These are phyloP conservation scores for Morella rubra DNA, from an alignment of 306 rosid genomes.

Conservation along the genomic window DNA sequence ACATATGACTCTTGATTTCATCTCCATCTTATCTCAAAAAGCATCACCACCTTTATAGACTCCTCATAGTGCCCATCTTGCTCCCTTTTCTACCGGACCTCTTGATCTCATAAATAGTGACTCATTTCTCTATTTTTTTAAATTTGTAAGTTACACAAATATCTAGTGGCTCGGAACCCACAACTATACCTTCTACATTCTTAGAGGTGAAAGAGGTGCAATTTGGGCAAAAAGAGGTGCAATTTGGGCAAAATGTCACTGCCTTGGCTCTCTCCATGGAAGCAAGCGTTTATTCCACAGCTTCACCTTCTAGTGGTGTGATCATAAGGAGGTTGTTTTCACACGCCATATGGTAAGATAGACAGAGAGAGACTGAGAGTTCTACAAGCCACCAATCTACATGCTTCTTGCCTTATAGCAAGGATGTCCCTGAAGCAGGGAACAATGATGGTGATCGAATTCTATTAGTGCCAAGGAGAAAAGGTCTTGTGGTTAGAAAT, in stretches of 20 bases:
- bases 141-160: background rate
- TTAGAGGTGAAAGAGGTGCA: background rate
- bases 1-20: background rate
- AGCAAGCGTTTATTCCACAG: too few relatives aligned
- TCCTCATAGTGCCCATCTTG: background rate
- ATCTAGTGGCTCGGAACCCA: background rate
- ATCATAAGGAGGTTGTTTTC: too few relatives aligned
- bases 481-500: too few relatives aligned
- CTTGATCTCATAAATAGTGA: background rate
- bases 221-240: background rate
- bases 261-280: too few relatives aligned
- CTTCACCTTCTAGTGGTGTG: too few relatives aligned
- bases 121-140: background rate
- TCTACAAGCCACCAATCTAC: too few relatives aligned
- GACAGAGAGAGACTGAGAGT: background rate
- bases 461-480: too few relatives aligned
- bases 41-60: background rate
- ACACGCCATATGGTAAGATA: background rate
- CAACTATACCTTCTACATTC: background rate
- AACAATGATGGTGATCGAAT: too few relatives aligned
- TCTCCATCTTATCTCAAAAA: background rate
- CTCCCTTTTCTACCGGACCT: background rate
- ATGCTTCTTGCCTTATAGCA: too few relatives aligned
- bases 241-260: background rate
- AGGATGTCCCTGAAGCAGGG: too few relatives aligned